phyloP scores from a whole-genome alignment of 2,329 filamentous ascomycete genomes.

The Diaporthe ampelina region DNA sequence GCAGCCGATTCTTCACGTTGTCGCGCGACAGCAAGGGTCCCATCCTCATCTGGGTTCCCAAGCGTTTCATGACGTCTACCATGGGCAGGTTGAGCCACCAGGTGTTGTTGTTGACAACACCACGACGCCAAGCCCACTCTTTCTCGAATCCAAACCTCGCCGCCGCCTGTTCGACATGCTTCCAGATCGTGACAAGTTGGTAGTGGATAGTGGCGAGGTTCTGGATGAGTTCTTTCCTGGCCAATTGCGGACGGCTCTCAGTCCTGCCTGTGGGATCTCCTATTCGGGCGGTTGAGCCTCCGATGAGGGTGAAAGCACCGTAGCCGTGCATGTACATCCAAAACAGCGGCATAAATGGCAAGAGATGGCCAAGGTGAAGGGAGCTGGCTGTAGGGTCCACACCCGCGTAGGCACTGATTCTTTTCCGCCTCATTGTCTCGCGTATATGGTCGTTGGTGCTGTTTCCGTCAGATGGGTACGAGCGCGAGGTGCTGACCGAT shows the following conservation, averaged over 20 bases:
- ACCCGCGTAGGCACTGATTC: slow-evolving; percentile 83
- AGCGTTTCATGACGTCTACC: slow-evolving; percentile 79
- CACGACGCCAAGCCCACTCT: slow-evolving; percentile 75
- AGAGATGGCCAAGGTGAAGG: slow-evolving; percentile 83
- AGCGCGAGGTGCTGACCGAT: background rate
- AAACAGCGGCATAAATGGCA: slow-evolving; percentile 86
- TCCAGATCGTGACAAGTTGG: slow-evolving; percentile 80
- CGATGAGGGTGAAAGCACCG: slow-evolving; percentile 75
- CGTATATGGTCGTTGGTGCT: slow-evolving; percentile 62
- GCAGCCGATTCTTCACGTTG: slow-evolving; percentile 83
- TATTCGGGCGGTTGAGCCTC: slow-evolving; percentile 81
- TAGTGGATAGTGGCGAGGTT: slow-evolving; percentile 78
- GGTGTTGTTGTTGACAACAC: slow-evolving; percentile 82
- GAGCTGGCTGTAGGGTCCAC: slow-evolving; percentile 86
- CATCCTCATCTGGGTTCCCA: slow-evolving; percentile 82
- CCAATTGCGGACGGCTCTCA: slow-evolving; percentile 69
- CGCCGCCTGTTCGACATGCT: slow-evolving; percentile 77
- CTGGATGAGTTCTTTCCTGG: slow-evolving; percentile 66
- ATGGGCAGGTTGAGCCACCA: slow-evolving; percentile 84
- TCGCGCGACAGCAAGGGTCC: slow-evolving; percentile 91
- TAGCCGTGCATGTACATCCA: slow-evolving; percentile 87
- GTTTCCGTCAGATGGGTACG: slow-evolving; percentile 33
- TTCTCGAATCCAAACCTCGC: slow-evolving; percentile 74
- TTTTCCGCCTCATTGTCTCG: slow-evolving; percentile 73
- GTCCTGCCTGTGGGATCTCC: slow-evolving; percentile 83